These are phyloP conservation scores for Moniliophthora roreri DNA, from an alignment of 1,284 basidiomycete genomes.

Conservation along the genomic window DNA sequence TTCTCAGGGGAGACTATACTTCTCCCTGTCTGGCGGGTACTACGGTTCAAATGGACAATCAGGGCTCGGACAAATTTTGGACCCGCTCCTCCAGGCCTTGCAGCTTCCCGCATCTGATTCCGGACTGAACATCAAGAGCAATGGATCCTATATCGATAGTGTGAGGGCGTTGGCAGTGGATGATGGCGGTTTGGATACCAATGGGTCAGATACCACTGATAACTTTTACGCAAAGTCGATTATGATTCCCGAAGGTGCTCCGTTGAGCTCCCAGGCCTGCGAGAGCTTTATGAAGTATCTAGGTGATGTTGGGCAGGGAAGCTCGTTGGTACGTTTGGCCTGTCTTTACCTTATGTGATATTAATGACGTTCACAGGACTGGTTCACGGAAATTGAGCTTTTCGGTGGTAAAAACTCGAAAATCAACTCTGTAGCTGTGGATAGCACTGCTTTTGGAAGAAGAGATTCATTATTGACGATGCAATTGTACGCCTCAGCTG, in stretches of 20 bases:
- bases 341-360: background rate
- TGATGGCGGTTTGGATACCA: background rate
- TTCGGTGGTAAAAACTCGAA: slow-evolving; percentile 20
- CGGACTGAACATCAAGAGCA: background rate
- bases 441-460: slow-evolving; percentile 17
- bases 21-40: slow-evolving; percentile 10
- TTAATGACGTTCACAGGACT: slow-evolving; percentile 6
- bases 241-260: slow-evolving; percentile 7
- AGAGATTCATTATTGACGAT: slow-evolving; percentile 18
- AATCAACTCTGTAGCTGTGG: slow-evolving; percentile 13
- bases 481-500: slow-evolving; percentile 19
- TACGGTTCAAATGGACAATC: slow-evolving; percentile 5
- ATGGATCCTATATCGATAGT: slow-evolving; percentile 7
- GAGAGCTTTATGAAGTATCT: slow-evolving; percentile 12
- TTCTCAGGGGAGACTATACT: slow-evolving; percentile 4
- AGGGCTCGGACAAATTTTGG: background rate
- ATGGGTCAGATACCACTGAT: slow-evolving; percentile 11
- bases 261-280: slow-evolving; percentile 7
- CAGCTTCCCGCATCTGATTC: background rate
- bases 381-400: slow-evolving; percentile 21
- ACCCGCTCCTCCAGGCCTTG: slow-evolving; percentile 4
- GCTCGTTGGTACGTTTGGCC: background rate
- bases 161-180: background rate
- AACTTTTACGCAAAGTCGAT: slow-evolving; percentile 29
- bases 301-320: slow-evolving; percentile 8